phyloP scores from a whole-genome alignment of 306 rosid genomes.

The Prosopis cineraria region DNA sequence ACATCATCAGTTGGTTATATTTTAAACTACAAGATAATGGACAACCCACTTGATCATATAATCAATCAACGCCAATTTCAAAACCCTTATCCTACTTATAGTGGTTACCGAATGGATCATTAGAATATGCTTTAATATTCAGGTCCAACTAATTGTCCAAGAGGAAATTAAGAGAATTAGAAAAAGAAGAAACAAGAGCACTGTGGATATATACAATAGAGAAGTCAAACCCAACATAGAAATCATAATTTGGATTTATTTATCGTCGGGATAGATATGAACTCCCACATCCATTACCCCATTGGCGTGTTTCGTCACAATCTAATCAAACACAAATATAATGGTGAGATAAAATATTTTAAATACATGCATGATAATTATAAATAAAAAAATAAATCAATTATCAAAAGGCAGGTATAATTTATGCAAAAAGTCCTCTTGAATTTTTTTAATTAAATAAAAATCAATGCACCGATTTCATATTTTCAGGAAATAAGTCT shows the following conservation, averaged over 20 bases:
- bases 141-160: not conserved
- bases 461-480: not conserved
- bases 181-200: not conserved
- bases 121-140: not conserved
- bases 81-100: not conserved
- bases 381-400: not conserved
- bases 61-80: conserved; percentile 1
- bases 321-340: not conserved
- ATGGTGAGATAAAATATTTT: not conserved
- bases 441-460: not conserved
- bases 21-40: not conserved
- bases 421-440: not conserved
- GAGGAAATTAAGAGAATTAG: not conserved
- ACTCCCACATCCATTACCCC: not conserved
- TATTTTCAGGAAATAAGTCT: no score
- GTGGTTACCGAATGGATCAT: not conserved
- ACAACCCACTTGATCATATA: conserved; percentile 5
- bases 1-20: not conserved
- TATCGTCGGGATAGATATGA: not conserved
- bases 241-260: not conserved
- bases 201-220: not conserved
- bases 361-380: not conserved
- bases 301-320: not conserved
- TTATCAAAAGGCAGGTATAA: not conserved
- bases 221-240: not conserved